A percentile compares a stretch with the other conserved stretches of the same genome.
Evolutionary conservation across 2,329 filamentous ascomycete genomes (phyloP).

Genomic region (Trichoderma citrinoviride): DNA sequence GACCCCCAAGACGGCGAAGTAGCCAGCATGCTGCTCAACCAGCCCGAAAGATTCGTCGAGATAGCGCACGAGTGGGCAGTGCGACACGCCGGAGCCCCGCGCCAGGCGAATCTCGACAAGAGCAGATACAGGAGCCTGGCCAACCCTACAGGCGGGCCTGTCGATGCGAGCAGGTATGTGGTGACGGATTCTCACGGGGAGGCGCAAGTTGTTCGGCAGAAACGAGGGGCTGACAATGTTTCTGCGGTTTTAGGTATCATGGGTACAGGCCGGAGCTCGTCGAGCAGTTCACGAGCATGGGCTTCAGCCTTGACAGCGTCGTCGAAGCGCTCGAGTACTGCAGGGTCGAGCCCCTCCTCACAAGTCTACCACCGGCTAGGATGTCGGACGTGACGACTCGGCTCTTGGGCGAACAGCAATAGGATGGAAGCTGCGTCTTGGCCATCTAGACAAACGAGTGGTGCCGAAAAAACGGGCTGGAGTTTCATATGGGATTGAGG

Average conservation of each 20-base stretch:
- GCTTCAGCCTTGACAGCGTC: slow-evolving; percentile 83
- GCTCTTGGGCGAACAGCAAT: slow-evolving; percentile 71
- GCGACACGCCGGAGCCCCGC: slow-evolving; percentile 73
- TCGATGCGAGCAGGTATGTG: slow-evolving; percentile 33
- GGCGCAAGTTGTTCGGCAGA: too few species aligned
- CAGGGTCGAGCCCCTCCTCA: slow-evolving; percentile 74
- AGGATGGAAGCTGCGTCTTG: too few species aligned
- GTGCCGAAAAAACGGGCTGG: background rate
- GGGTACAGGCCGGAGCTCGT: slow-evolving; percentile 85
- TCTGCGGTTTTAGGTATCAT: slow-evolving; percentile 61
- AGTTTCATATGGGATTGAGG: background rate
- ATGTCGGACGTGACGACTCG: slow-evolving; percentile 87
- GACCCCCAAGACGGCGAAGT: slow-evolving; percentile 97
- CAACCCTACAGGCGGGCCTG: slow-evolving; percentile 34
- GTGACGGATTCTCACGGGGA: background rate
- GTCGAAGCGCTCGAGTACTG: slow-evolving; percentile 80
- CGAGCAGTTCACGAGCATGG: slow-evolving; percentile 84
- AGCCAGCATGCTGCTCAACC: slow-evolving; percentile 79
- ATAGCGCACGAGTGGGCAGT: slow-evolving; percentile 91
- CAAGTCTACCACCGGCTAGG: slow-evolving; percentile 76
- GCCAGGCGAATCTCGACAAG: slow-evolving; percentile 36
- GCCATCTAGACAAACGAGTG: background rate
- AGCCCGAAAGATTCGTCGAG: slow-evolving; percentile 74
- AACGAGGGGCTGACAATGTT: background rate
- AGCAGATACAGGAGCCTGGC: slow-evolving; percentile 50